Evolutionary conservation across 257 asterid genomes (phyloP).

Genomic region (Striga asiatica): DNA sequence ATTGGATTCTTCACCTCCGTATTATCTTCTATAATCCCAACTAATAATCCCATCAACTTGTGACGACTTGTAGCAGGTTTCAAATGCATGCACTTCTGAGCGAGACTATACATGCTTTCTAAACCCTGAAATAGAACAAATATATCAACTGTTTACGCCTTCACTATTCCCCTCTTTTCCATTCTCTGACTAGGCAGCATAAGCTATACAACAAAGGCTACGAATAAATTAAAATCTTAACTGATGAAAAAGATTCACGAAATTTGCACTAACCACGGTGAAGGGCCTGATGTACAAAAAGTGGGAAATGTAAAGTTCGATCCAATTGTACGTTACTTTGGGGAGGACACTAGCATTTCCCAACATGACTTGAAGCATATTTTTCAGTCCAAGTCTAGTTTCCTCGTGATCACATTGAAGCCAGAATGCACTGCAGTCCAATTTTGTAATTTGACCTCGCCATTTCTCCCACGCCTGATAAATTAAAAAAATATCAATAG

Average conservation of each 20-base stretch:
- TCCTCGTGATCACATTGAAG: constrained; percentile 75
- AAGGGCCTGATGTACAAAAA: constrained; percentile 84
- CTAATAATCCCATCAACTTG: constrained; percentile 61
- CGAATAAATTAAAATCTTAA: background rate
- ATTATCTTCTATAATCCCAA: constrained; percentile 80
- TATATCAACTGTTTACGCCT: constrained; percentile 10
- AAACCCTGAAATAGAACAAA: constrained; percentile 51
- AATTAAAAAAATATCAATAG: constrained; percentile 16
- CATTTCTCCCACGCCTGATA: constrained; percentile 95
- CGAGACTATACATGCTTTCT: constrained; percentile 74
- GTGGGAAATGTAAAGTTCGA: constrained; percentile 79
- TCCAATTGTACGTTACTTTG: constrained; percentile 68
- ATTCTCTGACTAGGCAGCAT: background rate
- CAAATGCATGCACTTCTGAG: constrained; percentile 78
- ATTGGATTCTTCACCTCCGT: constrained; percentile 47
- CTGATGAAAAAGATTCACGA: background rate
- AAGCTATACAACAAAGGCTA: background rate
- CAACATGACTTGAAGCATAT: constrained; percentile 78
- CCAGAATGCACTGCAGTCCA: constrained; percentile 91
- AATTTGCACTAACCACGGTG: constrained; percentile 45
- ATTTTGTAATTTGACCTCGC: constrained; percentile 77
- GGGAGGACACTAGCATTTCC: constrained; percentile 67
- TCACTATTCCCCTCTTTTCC: constrained; percentile 12
- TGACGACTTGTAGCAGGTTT: constrained; percentile 60
- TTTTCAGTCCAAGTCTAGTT: constrained; percentile 73